A percentile compares a stretch with the other conserved stretches of the same genome.
Conservation (phyloP, 2,329 filamentous ascomycete species). For the Dactylonectria macrodidyma region DNA sequence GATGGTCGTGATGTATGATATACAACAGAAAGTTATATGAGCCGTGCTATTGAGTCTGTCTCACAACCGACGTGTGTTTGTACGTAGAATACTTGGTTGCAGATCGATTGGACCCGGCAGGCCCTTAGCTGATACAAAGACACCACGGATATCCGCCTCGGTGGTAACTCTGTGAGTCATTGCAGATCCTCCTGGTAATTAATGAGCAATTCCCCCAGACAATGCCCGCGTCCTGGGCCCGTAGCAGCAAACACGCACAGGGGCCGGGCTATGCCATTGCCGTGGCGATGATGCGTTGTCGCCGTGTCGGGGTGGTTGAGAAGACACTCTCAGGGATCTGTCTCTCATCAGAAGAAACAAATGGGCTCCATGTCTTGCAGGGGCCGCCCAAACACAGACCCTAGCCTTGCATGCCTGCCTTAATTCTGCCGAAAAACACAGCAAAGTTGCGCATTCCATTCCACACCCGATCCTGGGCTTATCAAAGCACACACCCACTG, state of each 20-base stretch:
- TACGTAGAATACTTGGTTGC: too few relatives aligned
- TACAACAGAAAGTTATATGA: constrained; percentile 13
- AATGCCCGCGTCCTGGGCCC: constrained; percentile 17
- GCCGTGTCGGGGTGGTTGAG: constrained; percentile 6
- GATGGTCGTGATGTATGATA: constrained; percentile 19
- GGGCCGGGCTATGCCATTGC: constrained; percentile 42
- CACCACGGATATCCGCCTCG: constrained; percentile 3
- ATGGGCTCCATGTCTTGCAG: not conserved
- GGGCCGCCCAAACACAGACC: not conserved
- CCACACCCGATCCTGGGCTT: not conserved
- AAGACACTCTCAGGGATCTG: constrained; percentile 14
- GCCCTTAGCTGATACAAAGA: constrained; percentile 1
- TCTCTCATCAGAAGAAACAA: not conserved
- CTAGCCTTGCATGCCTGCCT: not conserved
- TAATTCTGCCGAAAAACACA: not conserved
- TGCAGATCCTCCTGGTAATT: constrained; percentile 19
- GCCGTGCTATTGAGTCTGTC: constrained; percentile 1
- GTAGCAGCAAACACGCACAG: not conserved
- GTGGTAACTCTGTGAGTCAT: constrained; percentile 24
- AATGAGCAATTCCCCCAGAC: constrained; percentile 13
- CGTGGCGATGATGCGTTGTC: constrained; percentile 45
- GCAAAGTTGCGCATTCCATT: constrained; percentile 3
- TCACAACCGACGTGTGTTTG: not conserved
- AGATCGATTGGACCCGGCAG: constrained; percentile 21
- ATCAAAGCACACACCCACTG: constrained; percentile 13